Evolutionary conservation across 2,329 filamentous ascomycete genomes (phyloP).

Genomic region (Alternaria sp.): DNA sequence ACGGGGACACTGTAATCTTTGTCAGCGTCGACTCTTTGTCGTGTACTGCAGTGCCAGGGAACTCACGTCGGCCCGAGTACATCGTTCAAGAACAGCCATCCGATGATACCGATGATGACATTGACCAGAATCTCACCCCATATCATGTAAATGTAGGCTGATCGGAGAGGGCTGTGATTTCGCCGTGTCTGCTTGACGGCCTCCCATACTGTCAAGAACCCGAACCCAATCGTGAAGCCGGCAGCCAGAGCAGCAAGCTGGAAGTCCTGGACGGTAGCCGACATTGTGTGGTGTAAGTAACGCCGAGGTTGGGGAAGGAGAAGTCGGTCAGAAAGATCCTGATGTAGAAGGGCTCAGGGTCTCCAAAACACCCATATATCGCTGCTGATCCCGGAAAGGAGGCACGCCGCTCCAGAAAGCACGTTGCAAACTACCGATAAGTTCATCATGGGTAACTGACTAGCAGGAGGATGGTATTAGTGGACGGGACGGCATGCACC

Average conservation of each 20-base stretch:
- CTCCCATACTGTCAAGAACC: conserved; percentile 44
- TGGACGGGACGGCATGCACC: conserved; percentile 3
- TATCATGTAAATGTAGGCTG: conserved; percentile 47
- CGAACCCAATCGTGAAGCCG: conserved; percentile 46
- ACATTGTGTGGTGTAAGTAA: conserved; percentile 16
- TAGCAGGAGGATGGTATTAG: background rate
- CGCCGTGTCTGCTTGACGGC: conserved; percentile 45
- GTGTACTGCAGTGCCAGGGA: background rate
- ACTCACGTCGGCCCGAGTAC: conserved; percentile 39
- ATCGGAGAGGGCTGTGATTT: conserved; percentile 41
- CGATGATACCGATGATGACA: conserved; percentile 36
- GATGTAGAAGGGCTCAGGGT: background rate
- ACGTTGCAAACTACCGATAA: conserved; percentile 4
- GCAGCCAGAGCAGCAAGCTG: conserved; percentile 42
- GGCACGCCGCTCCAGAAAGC: background rate
- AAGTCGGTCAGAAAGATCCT: conserved; percentile 1
- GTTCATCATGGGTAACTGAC: background rate
- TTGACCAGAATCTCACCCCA: conserved; percentile 43
- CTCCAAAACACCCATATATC: background rate
- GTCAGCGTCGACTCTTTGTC: background rate
- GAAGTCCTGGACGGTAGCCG: conserved; percentile 31
- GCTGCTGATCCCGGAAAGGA: conserved; percentile 5
- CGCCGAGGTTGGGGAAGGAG: background rate
- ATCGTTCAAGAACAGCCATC: conserved; percentile 41
- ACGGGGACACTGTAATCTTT: conserved; percentile 29